Conservation (phyloP, 1,139 yeast species). For the Nakaseomyces uthaithaninus region DNA sequence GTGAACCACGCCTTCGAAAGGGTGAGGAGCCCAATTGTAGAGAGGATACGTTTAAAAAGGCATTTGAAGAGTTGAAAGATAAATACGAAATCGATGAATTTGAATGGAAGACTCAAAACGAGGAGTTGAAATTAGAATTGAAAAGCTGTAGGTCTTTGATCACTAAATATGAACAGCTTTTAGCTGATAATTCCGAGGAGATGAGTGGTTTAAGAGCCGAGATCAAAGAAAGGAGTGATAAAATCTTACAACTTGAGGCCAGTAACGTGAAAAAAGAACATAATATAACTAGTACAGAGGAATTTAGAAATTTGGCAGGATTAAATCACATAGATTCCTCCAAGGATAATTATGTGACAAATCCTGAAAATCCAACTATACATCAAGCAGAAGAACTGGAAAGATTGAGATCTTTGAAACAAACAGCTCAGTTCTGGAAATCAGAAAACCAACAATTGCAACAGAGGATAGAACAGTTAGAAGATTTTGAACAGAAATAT, state of each 20-base stretch:
- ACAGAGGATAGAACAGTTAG: conserved; percentile 38
- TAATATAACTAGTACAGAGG: conserved; percentile 24
- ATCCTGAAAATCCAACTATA: conserved; percentile 45
- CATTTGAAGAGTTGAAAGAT: conserved; percentile 18
- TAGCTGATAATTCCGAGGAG: conserved; percentile 17
- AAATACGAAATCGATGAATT: conserved; percentile 14
- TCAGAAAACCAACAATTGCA: conserved; percentile 42
- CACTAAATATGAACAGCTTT: conserved; percentile 20
- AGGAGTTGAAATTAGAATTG: conserved; percentile 16
- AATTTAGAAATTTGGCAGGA: conserved; percentile 23
- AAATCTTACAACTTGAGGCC: conserved; percentile 23
- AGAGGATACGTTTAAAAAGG: background rate
- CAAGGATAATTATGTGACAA: conserved; percentile 48
- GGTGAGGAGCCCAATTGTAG: conserved; percentile 17
- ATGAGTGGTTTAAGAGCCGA: conserved; percentile 17
- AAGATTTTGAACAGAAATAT: conserved; percentile 40
- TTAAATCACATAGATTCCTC: conserved; percentile 49
- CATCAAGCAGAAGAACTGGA: conserved; percentile 43
- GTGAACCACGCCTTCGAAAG: conserved; percentile 23
- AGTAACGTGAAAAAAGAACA: conserved; percentile 20
- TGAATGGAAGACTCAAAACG: conserved; percentile 14
- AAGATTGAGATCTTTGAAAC: conserved; percentile 37
- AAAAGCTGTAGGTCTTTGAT: conserved; percentile 18
- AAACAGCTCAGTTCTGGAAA: conserved; percentile 44
- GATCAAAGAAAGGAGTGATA: conserved; percentile 22